Evolutionary conservation across 2,329 filamentous ascomycete species (phyloP).

Genomic region (Aureobasidium pullulans): DNA sequence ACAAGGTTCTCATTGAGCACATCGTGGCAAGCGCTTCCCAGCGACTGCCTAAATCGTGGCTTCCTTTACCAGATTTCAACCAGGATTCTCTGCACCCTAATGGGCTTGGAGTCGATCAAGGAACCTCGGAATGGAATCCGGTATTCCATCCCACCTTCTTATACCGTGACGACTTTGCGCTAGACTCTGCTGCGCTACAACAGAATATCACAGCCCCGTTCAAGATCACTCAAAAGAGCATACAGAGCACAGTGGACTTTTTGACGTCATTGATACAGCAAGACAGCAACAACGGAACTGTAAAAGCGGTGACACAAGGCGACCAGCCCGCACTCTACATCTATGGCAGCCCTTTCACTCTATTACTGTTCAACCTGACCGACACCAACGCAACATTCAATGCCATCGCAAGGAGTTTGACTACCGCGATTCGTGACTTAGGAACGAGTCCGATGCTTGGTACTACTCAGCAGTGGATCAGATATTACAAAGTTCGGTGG

Average conservation of each 20-base stretch:
- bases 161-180: not conserved
- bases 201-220: not conserved
- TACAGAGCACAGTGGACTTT: not conserved
- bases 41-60: not conserved
- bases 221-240: not conserved
- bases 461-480: not conserved
- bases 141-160: not conserved
- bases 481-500: slow-evolving; percentile 3
- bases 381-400: not conserved
- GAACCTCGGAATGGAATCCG: not conserved
- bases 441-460: not conserved
- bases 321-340: not conserved
- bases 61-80: not conserved
- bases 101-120: not conserved
- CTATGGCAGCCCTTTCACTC: not conserved
- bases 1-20: not conserved
- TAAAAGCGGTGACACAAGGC: not conserved
- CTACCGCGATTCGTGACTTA: not conserved
- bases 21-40: not conserved
- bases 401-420: slow-evolving; percentile 1
- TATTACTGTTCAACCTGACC: not conserved
- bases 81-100: not conserved
- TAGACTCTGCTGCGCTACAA: not conserved
- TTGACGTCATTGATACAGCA: not conserved
- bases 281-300: not conserved